Conservation (phyloP, 768 basidiomycete species). For the Trametes maxima region DNA sequence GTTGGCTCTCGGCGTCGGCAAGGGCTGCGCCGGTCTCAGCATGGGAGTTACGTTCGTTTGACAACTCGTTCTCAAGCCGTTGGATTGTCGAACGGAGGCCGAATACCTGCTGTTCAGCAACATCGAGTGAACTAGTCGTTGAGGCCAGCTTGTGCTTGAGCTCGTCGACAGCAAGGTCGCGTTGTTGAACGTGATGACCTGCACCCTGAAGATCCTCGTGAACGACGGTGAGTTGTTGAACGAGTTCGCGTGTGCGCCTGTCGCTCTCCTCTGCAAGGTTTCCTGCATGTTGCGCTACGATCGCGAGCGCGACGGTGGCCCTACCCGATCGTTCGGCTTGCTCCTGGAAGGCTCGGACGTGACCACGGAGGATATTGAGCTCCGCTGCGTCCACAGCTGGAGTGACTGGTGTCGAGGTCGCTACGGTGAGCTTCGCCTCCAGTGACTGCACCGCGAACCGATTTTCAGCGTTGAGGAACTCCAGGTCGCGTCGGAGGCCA, state of each 20-base stretch:
- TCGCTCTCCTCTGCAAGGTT: not conserved
- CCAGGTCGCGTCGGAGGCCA: constrained; percentile 57
- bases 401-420: constrained; percentile 11
- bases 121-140: constrained; percentile 14
- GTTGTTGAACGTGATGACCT: constrained; percentile 1
- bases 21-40: constrained; percentile 35
- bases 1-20: constrained; percentile 45
- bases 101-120: constrained; percentile 16
- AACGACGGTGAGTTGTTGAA: not conserved
- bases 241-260: constrained; percentile 4
- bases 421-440: constrained; percentile 49
- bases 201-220: constrained; percentile 5
- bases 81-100: constrained; percentile 24
- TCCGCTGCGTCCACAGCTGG: constrained; percentile 13
- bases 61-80: constrained; percentile 25
- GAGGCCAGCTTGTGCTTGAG: constrained; percentile 14
- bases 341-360: constrained; percentile 10
- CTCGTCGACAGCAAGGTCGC: constrained; percentile 3
- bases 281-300: constrained; percentile 19
- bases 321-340: constrained; percentile 7
- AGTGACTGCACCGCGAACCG: constrained; percentile 63
- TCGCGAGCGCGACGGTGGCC: constrained; percentile 18
- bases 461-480: constrained; percentile 70
- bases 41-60: constrained; percentile 20
- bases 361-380: constrained; percentile 26